Evolutionary conservation across 2,329 filamentous ascomycete species (phyloP).

Genomic region (Ceratocystis ficicola): DNA sequence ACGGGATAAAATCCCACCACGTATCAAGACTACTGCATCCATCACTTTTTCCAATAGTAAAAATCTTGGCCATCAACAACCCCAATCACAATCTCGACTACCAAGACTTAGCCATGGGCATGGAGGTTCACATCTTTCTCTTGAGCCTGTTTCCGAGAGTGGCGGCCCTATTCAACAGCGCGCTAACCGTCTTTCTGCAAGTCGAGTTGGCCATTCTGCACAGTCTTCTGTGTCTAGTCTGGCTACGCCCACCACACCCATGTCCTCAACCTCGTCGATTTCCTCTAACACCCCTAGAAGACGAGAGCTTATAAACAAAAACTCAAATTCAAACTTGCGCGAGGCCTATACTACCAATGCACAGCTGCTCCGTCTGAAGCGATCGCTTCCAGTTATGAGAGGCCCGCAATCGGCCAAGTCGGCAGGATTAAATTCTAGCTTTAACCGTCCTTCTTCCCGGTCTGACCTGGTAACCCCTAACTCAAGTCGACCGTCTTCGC

Average conservation of each 20-base stretch:
- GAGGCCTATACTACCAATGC: conserved; percentile 54
- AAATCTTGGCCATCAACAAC: conserved; percentile 32
- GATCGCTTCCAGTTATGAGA: conserved; percentile 50
- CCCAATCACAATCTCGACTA: conserved; percentile 50
- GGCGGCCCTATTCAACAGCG: conserved; percentile 55
- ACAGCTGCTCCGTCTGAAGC: conserved; percentile 52
- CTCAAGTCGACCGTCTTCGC: conserved; percentile 22
- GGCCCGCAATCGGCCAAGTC: conserved; percentile 38
- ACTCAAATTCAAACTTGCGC: conserved; percentile 39
- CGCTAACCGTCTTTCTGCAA: conserved; percentile 49
- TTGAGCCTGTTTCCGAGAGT: conserved; percentile 90
- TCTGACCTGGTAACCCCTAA: conserved; percentile 10
- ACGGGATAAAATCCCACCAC: conserved; percentile 54
- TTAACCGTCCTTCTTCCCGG: conserved; percentile 37
- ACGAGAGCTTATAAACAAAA: conserved; percentile 45
- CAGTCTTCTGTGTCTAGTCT: conserved; percentile 57
- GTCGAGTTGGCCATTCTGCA: conserved; percentile 54
- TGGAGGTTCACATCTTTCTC: conserved; percentile 58
- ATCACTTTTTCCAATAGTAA: conserved; percentile 78
- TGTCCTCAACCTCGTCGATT: conserved; percentile 38
- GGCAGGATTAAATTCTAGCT: conserved; percentile 39
- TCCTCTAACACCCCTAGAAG: conserved; percentile 43
- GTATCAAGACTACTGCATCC: conserved; percentile 64
- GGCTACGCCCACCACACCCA: conserved; percentile 47
- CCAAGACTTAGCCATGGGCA: conserved; percentile 55